Evolutionary conservation across 2,329 filamentous ascomycete genomes (phyloP).

Genomic region (Aureobasidium namibiae): DNA sequence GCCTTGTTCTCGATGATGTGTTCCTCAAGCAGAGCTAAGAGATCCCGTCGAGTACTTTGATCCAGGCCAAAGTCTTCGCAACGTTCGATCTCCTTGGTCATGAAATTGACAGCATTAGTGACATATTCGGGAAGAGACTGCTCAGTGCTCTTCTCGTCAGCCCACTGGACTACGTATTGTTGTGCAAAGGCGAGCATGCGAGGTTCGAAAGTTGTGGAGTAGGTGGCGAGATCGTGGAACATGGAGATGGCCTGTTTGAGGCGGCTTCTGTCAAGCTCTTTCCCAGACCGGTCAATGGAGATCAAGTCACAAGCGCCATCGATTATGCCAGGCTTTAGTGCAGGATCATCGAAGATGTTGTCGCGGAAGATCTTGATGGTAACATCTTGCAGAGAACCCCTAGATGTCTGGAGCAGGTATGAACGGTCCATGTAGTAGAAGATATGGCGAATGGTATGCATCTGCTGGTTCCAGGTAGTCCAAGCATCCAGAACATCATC

Average conservation of each 20-base stretch:
- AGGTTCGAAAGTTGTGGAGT: slow-evolving; percentile 67
- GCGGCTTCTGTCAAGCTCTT: slow-evolving; percentile 50
- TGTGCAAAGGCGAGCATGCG: slow-evolving; percentile 61
- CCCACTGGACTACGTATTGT: slow-evolving; percentile 61
- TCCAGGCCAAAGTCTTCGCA: slow-evolving; percentile 79
- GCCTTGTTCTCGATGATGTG: slow-evolving; percentile 63
- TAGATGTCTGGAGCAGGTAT: slow-evolving; percentile 68
- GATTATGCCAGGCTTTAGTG: slow-evolving; percentile 47
- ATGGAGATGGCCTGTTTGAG: slow-evolving; percentile 59
- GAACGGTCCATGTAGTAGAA: slow-evolving; percentile 93
- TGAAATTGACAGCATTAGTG: slow-evolving; percentile 56
- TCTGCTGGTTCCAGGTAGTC: slow-evolving; percentile 69
- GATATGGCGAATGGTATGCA: slow-evolving; percentile 71
- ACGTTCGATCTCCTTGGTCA: slow-evolving; percentile 63
- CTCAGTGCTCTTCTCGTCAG: slow-evolving; percentile 53
- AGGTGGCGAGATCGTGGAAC: slow-evolving; percentile 11
- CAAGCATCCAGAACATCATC: slow-evolving; percentile 55
- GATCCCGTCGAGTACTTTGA: slow-evolving; percentile 67
- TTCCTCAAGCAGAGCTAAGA: slow-evolving; percentile 65
- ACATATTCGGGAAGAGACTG: slow-evolving; percentile 68
- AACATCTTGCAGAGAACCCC: slow-evolving; percentile 72
- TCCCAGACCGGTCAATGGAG: slow-evolving; percentile 56
- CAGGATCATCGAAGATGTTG: slow-evolving; percentile 46
- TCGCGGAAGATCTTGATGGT: slow-evolving; percentile 66
- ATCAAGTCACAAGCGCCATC: slow-evolving; percentile 71